Evolutionary conservation across 139 green algal genomes (phyloP).

Genomic region (Micractinium sp.): DNA sequence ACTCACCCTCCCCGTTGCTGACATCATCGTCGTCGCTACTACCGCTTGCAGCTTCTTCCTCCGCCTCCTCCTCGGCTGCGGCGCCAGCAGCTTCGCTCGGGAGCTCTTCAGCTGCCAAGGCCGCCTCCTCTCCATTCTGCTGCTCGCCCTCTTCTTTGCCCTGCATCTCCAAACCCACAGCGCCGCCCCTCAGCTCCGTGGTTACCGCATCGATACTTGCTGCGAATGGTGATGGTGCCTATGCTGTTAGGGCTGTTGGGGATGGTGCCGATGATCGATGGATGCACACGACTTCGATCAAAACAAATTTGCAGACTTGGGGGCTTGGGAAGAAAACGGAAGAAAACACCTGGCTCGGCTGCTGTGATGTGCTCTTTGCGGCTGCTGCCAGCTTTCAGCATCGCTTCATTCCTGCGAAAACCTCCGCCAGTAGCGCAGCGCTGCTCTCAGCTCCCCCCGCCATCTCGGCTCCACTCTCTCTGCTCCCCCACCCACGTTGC

Average conservation of each 20-base stretch:
- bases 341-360: too few species aligned
- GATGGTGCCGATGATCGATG: too few species aligned
- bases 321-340: too few species aligned
- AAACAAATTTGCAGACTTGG: not conserved
- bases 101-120: too few species aligned
- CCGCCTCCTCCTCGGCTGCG: not conserved
- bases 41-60: not conserved
- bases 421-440: too few species aligned
- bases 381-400: too few species aligned
- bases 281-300: too few species aligned
- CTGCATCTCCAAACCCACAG: not conserved
- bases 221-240: too few species aligned
- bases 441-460: not conserved
- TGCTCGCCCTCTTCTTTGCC: not conserved
- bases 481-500: not conserved
- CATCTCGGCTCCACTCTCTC: too few species aligned
- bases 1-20: not conserved
- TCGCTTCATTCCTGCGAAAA: not conserved
- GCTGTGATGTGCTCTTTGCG: too few species aligned
- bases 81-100: too few species aligned
- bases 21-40: not conserved
- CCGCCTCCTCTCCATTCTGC: not conserved
- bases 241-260: too few species aligned
- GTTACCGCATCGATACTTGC: not conserved
- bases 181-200: not conserved